Evolutionary conservation across 2,329 filamentous ascomycete species (phyloP), one percentile per base, ranked within the genome.

Genomic region (Aspergillus oerlinghausenensis): DNA sequence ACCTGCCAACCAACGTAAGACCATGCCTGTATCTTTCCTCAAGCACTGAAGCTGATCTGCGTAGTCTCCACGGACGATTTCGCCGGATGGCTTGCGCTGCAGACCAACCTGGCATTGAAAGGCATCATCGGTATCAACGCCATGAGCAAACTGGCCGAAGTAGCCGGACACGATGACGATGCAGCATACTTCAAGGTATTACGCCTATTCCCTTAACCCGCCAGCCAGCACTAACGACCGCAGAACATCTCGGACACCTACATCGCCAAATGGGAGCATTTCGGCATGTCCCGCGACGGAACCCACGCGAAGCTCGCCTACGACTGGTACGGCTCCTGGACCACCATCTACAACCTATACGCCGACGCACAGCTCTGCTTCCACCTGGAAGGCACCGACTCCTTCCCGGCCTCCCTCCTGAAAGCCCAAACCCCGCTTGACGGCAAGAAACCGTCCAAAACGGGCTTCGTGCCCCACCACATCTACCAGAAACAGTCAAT

Each of bases 331-430:
- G 88, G 88, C 14, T 90, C 87, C 51, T 92, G 89, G 88, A 91
- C 89, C 6, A 91, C 88, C 0, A 81, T 95, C 38, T 96, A 96
- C 79, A 93, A 92, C 68, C 81, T 95, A 26, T 96, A 90, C 74
- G 85, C 87, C 14, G 90, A 95, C 74, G 84, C 84, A 28, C 79
- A 93, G 23, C 83, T 94, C 35, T 94, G 90, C 75, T 94, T 94
- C 78, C 89, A 92, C 66, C 79, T 84, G 28, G 77, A 79, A 26
- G 75, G 75, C 55, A 78, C 78, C 3, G 69, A 75, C 38, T 47
- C 58, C 49, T 57, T 61, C 19, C 55, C 58, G 3, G 55, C 50
- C 50, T 38, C 50, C 6, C 19, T 57, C 52, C 14, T 47, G 49
- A 51, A 54, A 69, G 48, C 63, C 63, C 65, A 7, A 45, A 49